phyloP scores from a whole-genome alignment of 805 yeast species.

The Yarrowia osloensis region DNA sequence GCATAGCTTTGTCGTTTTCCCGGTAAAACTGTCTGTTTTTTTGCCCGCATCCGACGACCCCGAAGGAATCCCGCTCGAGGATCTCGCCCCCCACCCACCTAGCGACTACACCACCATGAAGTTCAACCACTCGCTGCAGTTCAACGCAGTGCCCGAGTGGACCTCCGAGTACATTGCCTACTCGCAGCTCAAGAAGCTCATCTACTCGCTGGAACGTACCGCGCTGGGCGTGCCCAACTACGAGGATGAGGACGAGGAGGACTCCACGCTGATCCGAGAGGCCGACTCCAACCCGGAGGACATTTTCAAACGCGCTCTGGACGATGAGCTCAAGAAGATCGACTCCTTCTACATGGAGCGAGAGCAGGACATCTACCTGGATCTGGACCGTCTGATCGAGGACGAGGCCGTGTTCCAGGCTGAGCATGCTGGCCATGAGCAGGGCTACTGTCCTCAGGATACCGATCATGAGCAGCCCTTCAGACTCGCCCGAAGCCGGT shows the following conservation, averaged over 20 bases:
- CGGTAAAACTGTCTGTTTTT: neutral
- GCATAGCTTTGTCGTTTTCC: constrained; percentile 14
- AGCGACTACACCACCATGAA: constrained; percentile 57
- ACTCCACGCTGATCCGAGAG: constrained; percentile 41
- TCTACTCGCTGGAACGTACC: constrained; percentile 79
- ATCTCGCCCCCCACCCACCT: constrained; percentile 7
- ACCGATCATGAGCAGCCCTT: constrained; percentile 28
- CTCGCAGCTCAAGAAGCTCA: constrained; percentile 79
- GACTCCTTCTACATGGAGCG: constrained; percentile 71
- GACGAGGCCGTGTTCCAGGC: constrained; percentile 55
- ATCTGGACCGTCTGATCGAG: constrained; percentile 56
- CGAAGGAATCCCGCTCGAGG: constrained; percentile 32
- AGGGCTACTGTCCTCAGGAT: constrained; percentile 20
- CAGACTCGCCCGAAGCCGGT: constrained; percentile 20
- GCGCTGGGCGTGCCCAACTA: constrained; percentile 37
- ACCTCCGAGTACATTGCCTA: constrained; percentile 88
- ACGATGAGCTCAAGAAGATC: constrained; percentile 73
- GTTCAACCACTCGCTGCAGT: constrained; percentile 91
- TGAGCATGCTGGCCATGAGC: constrained; percentile 28
- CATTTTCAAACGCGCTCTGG: constrained; percentile 71
- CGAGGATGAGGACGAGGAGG: constrained; percentile 37
- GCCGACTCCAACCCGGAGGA: constrained; percentile 52
- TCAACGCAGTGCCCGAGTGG: constrained; percentile 99
- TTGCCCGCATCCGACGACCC: neutral
- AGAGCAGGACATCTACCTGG: constrained; percentile 58